These are phyloP conservation scores for Mucor irregularis DNA, from an alignment of 371 early-diverging fungal species.

Conservation along the genomic window DNA sequence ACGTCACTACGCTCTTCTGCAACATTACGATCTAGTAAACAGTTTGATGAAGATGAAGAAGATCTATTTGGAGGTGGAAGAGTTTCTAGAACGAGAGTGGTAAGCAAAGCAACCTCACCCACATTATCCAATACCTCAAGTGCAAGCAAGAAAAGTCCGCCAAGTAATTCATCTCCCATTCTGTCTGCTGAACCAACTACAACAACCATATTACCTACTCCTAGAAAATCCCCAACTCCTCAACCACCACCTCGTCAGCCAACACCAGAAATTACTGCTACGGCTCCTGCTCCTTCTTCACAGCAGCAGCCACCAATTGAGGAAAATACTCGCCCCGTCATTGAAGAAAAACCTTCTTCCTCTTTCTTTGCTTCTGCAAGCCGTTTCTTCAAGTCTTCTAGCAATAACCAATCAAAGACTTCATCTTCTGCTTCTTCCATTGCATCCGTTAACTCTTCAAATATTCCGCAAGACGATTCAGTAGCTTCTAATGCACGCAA, in stretches of 20 bases:
- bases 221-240: background rate
- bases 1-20: conserved; percentile 13
- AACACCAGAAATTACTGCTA: background rate
- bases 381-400: conserved; percentile 12
- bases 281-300: too few species aligned
- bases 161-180: background rate
- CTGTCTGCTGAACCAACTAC: background rate
- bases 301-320: background rate
- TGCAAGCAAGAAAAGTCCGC: background rate
- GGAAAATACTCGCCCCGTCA: background rate
- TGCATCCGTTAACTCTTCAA: conserved; percentile 7
- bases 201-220: background rate
- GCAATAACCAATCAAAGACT: background rate
- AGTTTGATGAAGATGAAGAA: conserved; percentile 27
- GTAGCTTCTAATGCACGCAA: background rate
- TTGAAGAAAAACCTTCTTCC: background rate
- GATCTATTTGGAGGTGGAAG: conserved; percentile 26
- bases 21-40: conserved; percentile 1
- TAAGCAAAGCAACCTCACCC: background rate
- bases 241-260: background rate
- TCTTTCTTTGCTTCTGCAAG: conserved; percentile 9
- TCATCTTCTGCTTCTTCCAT: conserved; percentile 6
- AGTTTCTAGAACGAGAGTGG: background rate
- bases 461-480: background rate
- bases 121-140: background rate